Percentiles rank a stretch among this genome's conserved stretches.
phyloP scores from a whole-genome alignment of 257 asterid genomes.

The Leptodermis oblonga region DNA sequence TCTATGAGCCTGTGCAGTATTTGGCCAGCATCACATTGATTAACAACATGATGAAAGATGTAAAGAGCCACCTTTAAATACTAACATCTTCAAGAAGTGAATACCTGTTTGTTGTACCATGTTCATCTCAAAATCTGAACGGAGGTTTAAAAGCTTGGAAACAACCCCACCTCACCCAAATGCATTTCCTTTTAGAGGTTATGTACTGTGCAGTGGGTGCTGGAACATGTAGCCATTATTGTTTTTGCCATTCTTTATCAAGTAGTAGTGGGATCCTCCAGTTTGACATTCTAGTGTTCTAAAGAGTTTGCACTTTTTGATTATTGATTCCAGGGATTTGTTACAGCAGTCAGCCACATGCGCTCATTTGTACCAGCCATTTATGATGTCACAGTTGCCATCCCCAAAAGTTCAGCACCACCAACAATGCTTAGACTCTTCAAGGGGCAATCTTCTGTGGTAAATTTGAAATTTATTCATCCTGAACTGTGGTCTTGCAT shows the following conservation, averaged over 20 bases:
- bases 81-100: neutral
- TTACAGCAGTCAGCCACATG: conserved; percentile 80
- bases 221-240: conserved; percentile 2
- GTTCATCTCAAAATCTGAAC: neutral
- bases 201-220: neutral
- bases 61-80: neutral
- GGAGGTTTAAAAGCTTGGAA: neutral
- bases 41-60: neutral
- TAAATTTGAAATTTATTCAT: conserved; percentile 29
- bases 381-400: conserved; percentile 82
- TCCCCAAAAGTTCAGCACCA: conserved; percentile 71
- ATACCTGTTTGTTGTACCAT: neutral
- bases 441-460: conserved; percentile 88
- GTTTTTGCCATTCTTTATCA: neutral
- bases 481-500: neutral
- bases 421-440: conserved; percentile 93
- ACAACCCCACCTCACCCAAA: neutral
- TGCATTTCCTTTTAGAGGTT: neutral
- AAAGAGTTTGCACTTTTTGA: conserved; percentile 8
- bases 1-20: neutral
- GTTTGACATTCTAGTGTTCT: neutral
- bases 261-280: neutral
- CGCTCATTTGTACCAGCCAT: conserved; percentile 93
- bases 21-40: no score
- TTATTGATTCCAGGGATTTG: conserved; percentile 73